Evolutionary conservation across 768 basidiomycete species (phyloP), one percentile per base, ranked within the genome.

Genomic region (Mycena sanguinolenta): DNA sequence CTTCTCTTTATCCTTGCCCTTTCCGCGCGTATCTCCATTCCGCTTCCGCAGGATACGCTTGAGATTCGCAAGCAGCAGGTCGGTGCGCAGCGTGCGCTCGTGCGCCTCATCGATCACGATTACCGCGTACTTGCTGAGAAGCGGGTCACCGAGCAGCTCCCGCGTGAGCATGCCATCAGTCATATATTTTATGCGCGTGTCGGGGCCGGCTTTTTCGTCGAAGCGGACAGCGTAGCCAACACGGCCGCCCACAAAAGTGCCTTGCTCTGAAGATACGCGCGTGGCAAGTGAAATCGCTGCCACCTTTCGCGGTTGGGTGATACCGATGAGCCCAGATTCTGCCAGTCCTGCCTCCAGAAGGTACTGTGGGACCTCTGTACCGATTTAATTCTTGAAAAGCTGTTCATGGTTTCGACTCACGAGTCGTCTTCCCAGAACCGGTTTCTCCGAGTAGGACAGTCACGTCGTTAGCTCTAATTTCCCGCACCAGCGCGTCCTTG

Each of bases 101-200:
- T 99, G 98, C 0, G 98, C 98, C 79, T 99, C 98, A 75, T 99
- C 98, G 50, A 99, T 91, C 65, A 99, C 86, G 61, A 99, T 86
- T 34, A 96, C 89, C 76, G 93, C 93, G 81, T 99, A 99, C 67
- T 86, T 86, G 62, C 89, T 90, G 54, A 99, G 84, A 36, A 92
- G 78, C 19, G 89, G 85, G 77, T 97, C 95, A 50, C 88, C 89
- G 70, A 97, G 86, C 58, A 97, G 88, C 85, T 99, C 98, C 50
- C 96, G 90, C 50, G 97, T 92, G 73, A 99, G 91, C 94, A 99
- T 98, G 71, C 98, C 98, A 75, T 99, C 98, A 64, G 97, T 99
- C 81, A 98, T 87, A 77, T 96, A 99, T 82, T 98, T 99, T 81
- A 99, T 93, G 57, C 91, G 88, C 4, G 98, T 99, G 2, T 89